Evolutionary conservation across 2,329 filamentous ascomycete species (phyloP).

Genomic region (Penicillium sclerotigenum): DNA sequence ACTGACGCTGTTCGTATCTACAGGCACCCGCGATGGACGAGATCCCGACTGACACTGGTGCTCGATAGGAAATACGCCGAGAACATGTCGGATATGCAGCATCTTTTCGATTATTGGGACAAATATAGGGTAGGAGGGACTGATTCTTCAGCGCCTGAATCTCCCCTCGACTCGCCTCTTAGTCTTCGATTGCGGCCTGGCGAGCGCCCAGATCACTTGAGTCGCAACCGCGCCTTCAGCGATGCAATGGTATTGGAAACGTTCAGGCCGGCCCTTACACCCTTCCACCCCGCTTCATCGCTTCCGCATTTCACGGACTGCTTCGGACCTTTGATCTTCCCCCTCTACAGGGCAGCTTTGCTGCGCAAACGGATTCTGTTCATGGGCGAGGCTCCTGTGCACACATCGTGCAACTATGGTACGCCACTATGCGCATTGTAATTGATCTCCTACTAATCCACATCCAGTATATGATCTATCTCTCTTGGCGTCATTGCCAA

Average conservation of each 20-base stretch:
- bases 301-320: conserved; percentile 71
- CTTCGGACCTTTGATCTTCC: conserved; percentile 89
- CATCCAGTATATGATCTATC: conserved; percentile 82
- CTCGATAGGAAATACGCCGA: conserved; percentile 54
- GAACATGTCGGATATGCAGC: conserved; percentile 59
- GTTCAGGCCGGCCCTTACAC: conserved; percentile 60
- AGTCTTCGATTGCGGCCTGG: conserved; percentile 54
- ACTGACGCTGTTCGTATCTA: conserved; percentile 61
- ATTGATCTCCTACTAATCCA: conserved; percentile 21
- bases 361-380: conserved; percentile 85
- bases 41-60: conserved; percentile 13
- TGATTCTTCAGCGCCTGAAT: conserved; percentile 42
- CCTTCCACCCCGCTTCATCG: conserved; percentile 82
- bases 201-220: conserved; percentile 35
- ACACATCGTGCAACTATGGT: conserved; percentile 87
- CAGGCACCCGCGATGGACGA: not conserved
- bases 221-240: conserved; percentile 41
- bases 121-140: conserved; percentile 38
- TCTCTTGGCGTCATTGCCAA: conserved; percentile 83
- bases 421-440: conserved; percentile 21
- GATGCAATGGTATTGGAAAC: conserved; percentile 42
- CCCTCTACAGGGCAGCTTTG: conserved; percentile 81
- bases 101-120: conserved; percentile 80
- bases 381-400: conserved; percentile 80
- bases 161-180: conserved; percentile 53